Evolutionary conservation across 495 filamentous ascomycete genomes (phyloP).

Genomic region (Hypoxylon cercidicola): DNA sequence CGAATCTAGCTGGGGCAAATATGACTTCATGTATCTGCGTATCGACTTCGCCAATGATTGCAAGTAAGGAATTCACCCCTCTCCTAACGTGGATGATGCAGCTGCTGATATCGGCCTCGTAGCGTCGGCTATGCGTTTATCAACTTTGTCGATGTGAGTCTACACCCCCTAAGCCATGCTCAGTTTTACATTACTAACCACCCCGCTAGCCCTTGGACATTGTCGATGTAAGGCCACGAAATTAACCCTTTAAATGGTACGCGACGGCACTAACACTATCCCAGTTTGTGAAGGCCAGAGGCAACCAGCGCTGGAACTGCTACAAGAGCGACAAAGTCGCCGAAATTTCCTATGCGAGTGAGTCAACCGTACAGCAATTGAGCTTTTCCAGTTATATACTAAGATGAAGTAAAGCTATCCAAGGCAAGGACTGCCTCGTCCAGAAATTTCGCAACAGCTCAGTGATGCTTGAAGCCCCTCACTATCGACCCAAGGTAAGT

Average conservation of each 20-base stretch:
- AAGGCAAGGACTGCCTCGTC: conserved; percentile 88
- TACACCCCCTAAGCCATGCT: not conserved
- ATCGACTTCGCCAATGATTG: conserved; percentile 92
- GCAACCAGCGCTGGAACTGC: conserved; percentile 81
- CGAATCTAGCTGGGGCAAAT: conserved; percentile 78
- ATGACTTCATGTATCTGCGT: conserved; percentile 94
- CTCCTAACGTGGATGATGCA: not conserved
- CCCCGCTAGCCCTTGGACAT: conserved; percentile 72
- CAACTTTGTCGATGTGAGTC: conserved; percentile 84
- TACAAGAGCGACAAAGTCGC: conserved; percentile 87
- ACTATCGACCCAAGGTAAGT: conserved; percentile 84
- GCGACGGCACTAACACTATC: conserved; percentile 45
- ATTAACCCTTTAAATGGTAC: not conserved
- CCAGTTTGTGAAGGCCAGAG: conserved; percentile 79
- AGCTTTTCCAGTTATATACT: conserved; percentile 10
- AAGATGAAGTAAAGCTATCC: conserved; percentile 69
- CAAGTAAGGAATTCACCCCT: conserved; percentile 70
- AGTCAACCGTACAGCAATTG: conserved; percentile 48
- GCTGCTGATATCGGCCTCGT: conserved; percentile 44
- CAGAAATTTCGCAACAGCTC: conserved; percentile 97
- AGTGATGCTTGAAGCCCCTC: conserved; percentile 85
- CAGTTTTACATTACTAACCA: conserved; percentile 43
- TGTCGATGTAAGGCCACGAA: conserved; percentile 65
- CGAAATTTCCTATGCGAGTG: conserved; percentile 93
- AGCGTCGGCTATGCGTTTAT: conserved; percentile 99